A percentile compares a stretch with the other conserved stretches of the same genome.
Evolutionary conservation across 116 monocot genomes (phyloP).

Genomic region (Dioscorea cayenensis): DNA sequence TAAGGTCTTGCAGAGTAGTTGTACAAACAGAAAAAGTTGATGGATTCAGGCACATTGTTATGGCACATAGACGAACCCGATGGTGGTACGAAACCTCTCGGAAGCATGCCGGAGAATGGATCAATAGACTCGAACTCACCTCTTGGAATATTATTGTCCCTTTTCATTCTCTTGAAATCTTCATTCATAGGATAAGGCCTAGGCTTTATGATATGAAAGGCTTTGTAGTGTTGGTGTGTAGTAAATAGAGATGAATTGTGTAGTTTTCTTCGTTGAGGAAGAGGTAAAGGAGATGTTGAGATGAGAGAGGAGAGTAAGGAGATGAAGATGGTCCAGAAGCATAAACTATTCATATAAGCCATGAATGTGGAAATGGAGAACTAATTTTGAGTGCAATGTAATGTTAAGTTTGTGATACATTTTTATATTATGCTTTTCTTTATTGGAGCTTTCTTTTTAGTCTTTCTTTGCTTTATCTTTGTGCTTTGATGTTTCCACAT

Average conservation of each 20-base stretch:
- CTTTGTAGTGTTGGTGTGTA: not conserved
- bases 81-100: conserved; percentile 12
- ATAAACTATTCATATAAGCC: too few relatives aligned
- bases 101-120: conserved; percentile 16
- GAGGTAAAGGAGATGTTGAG: not conserved
- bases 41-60: conserved; percentile 9
- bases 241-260: not conserved
- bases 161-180: not conserved
- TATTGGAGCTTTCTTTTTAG: too few relatives aligned
- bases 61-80: conserved; percentile 13
- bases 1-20: not conserved
- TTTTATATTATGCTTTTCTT: too few relatives aligned
- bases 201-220: not conserved
- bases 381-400: too few relatives aligned
- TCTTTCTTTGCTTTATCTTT: too few relatives aligned
- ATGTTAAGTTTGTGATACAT: too few relatives aligned
- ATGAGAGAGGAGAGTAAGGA: not conserved
- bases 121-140: not conserved
- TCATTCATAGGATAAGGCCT: not conserved
- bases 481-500: too few relatives aligned
- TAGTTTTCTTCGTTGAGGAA: not conserved
- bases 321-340: not conserved
- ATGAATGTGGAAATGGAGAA: too few relatives aligned
- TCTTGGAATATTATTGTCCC: not conserved
- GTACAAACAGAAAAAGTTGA: conserved; percentile 6